Evolutionary conservation across 2,329 filamentous ascomycete genomes (phyloP), one percentile per base, ranked within the genome.

Genomic region (Colletotrichum ledebouriae): DNA sequence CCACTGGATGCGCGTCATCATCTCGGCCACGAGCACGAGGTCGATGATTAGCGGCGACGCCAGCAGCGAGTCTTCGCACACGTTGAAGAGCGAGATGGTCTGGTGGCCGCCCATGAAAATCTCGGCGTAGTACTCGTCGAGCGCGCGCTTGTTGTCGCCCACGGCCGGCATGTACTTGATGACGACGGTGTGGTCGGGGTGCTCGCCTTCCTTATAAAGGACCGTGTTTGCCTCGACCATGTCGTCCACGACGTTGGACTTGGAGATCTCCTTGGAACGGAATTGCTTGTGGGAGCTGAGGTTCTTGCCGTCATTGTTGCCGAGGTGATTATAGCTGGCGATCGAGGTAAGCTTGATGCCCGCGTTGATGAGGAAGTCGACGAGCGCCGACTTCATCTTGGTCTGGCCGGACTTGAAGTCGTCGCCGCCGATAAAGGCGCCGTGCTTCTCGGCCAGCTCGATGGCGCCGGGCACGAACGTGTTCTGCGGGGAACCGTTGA

Each of bases 151-250:
- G 88, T 98, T 97, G 84, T 99, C 96, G 71, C 96, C 96, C 56
- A 99, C 96, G 71, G 94, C 94, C 41, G 96, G 96, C 94, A 99
- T 97, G 86, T 99, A 99, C 89, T 99, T 99, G 90, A 99, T 99
- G 75, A 99, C 96, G 69, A 99, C 96, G 69, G 93, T 97, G 85
- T 99, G 96, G 79, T 99, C 94, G 2, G 96, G 96, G 81, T 98
- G 94, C 84, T 99, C 96, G 74, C 91, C 94, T 76, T 93, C 85
- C 82, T 91, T 89, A 86, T 99, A 99, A 64, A 99, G 87, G 57
- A 98, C 90, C 58, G 83, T 85, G 85, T 99, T 99, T 77, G 96
- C 95, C 76, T 94, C 94, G 69, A 99, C 96, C 96, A 99, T 99
- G 85, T 99, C 96, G 79, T 99, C 96, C 63, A 99, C 96, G 12